Conservation (phyloP, 2,329 filamentous ascomycete species). For the Cladorrhinum sp. region DNA sequence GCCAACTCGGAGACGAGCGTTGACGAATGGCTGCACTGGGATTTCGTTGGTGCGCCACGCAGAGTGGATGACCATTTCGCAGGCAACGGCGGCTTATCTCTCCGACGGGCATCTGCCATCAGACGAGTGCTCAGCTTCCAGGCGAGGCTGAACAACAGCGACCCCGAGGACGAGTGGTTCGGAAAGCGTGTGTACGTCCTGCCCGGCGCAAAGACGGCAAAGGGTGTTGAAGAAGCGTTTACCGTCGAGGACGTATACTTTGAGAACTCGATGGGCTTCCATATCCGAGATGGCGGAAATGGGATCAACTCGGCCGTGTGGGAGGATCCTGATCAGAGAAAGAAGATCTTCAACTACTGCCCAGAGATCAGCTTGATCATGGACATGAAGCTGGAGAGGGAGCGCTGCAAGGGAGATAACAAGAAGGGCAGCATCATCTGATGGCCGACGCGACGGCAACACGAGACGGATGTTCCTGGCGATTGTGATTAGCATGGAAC, state of each 20-base stretch:
- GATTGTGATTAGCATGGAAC: neutral
- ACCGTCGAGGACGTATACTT: constrained; percentile 49
- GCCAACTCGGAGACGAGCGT: constrained; percentile 50
- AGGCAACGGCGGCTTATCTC: constrained; percentile 53
- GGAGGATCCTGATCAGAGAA: constrained; percentile 42
- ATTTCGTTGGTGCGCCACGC: constrained; percentile 53
- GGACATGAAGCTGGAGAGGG: constrained; percentile 53
- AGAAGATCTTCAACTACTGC: constrained; percentile 53
- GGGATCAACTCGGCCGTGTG: constrained; percentile 44
- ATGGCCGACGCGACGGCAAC: neutral
- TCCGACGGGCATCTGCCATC: constrained; percentile 52
- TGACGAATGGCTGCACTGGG: constrained; percentile 53
- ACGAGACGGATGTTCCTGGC: too few species aligned
- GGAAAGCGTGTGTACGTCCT: constrained; percentile 46
- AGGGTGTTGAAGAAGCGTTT: constrained; percentile 40
- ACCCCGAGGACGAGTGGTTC: constrained; percentile 56
- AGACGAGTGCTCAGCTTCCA: constrained; percentile 47
- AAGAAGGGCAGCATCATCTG: neutral
- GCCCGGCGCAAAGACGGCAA: constrained; percentile 47
- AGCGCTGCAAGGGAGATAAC: constrained; percentile 42
- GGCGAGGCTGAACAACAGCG: constrained; percentile 46
- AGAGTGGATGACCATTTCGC: constrained; percentile 45
- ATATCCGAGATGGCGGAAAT: constrained; percentile 44
- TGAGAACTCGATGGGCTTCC: constrained; percentile 53
- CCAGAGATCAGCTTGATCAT: constrained; percentile 54